phyloP scores from a whole-genome alignment of 148 eudicot genomes.

The Camellia japonica region DNA sequence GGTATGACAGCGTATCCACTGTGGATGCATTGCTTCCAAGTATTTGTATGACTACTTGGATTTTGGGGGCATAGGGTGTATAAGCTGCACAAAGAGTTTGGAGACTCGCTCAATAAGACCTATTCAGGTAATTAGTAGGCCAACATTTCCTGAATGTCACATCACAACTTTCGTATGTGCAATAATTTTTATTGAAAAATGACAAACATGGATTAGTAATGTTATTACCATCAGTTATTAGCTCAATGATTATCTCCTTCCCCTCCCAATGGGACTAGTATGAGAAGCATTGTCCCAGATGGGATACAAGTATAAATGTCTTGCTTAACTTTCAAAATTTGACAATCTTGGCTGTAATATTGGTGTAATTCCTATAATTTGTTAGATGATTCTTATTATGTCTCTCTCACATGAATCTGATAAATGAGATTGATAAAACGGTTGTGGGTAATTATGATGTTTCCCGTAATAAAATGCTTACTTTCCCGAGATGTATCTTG shows the following conservation, averaged over 20 bases:
- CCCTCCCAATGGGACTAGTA: too few species aligned
- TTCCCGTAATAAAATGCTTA: neutral
- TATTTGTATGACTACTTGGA: slow-evolving; percentile 66
- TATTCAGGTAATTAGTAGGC: slow-evolving; percentile 29
- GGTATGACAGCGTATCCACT: slow-evolving; percentile 65
- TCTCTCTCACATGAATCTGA: neutral
- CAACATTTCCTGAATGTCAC: neutral
- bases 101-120: slow-evolving; percentile 40
- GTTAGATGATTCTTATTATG: too few species aligned
- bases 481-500: neutral
- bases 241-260: too few species aligned
- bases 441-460: neutral
- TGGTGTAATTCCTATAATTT: too few species aligned
- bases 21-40: slow-evolving; percentile 89
- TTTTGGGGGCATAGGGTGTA: slow-evolving; percentile 78
- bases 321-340: too few species aligned
- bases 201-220: too few species aligned
- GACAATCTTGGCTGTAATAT: too few species aligned
- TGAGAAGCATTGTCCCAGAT: too few species aligned
- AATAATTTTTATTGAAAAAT: neutral
- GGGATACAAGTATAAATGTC: too few species aligned
- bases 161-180: neutral
- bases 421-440: neutral
- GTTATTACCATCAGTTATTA: too few species aligned
- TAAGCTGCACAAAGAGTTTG: slow-evolving; percentile 52